phyloP scores from a whole-genome alignment of 1,284 basidiomycete genomes.

The Microbotryum silenes-acaulis region DNA sequence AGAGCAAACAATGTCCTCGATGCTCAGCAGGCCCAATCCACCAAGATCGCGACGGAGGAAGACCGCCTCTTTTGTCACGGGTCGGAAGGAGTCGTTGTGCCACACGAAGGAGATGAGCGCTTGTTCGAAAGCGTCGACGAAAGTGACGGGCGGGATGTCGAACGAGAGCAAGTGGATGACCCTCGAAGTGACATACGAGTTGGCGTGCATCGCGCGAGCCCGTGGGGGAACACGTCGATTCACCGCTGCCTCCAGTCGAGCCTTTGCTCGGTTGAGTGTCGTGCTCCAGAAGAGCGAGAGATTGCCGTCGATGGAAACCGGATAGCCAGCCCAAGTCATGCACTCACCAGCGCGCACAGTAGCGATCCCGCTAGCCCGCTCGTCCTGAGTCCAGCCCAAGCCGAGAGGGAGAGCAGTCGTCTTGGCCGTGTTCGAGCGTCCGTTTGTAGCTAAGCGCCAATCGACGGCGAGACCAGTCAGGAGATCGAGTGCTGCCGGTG shows the following conservation, averaged over 20 bases:
- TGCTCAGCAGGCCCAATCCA: no score
- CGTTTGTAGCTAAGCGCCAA: constrained; percentile 4
- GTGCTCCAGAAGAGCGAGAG: no score
- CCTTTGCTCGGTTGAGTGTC: no score
- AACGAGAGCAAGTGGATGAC: constrained; percentile 6
- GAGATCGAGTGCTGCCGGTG: background rate
- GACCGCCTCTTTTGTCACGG: no score
- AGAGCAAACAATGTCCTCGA: no score
- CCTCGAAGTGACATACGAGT: constrained; percentile 2
- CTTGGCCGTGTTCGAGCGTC: constrained; percentile 3
- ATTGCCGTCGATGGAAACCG: no score
- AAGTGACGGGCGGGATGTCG: background rate
- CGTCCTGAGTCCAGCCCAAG: background rate
- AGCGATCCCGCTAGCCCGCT: background rate
- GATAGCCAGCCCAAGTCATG: no score
- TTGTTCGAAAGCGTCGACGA: no score
- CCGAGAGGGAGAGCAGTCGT: background rate
- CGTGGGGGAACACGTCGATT: no score
- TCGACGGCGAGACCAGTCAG: background rate
- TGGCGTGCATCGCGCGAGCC: background rate
- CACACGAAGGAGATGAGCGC: constrained; percentile 4
- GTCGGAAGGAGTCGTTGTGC: background rate
- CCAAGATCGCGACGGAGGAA: no score
- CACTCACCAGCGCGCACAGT: background rate
- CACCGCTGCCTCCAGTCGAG: no score